phyloP scores from a whole-genome alignment of 306 rosid genomes.

The Ormosia semicastrata region DNA sequence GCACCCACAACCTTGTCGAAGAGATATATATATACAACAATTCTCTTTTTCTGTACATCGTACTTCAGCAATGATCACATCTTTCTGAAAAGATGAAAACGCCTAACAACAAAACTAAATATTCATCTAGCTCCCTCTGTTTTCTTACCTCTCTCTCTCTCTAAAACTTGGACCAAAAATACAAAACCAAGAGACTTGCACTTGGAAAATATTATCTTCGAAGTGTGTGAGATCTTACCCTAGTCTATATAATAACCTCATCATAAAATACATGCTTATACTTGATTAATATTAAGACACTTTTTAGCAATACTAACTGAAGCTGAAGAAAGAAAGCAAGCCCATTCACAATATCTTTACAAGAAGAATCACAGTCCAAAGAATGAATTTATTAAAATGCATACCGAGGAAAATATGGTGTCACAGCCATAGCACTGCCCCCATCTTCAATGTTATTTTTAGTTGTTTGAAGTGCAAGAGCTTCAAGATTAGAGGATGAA shows the following conservation, averaged over 20 bases:
- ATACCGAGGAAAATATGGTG: conserved; percentile 57
- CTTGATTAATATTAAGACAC: conserved; percentile 8
- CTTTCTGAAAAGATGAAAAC: conserved; percentile 9
- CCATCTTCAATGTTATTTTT: conserved; percentile 59
- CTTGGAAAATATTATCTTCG: conserved; percentile 10
- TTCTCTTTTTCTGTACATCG: not conserved
- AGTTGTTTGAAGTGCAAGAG: conserved; percentile 58
- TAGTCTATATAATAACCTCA: conserved; percentile 3
- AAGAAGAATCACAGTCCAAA: conserved; percentile 20
- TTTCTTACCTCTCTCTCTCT: not conserved
- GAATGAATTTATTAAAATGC: conserved; percentile 2
- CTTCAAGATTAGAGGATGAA: conserved; percentile 82
- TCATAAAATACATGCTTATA: conserved; percentile 1
- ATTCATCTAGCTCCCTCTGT: not conserved
- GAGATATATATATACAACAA: not conserved
- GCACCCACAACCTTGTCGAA: conserved; percentile 13
- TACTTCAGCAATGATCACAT: not conserved
- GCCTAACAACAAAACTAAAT: not conserved
- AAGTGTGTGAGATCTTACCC: not conserved
- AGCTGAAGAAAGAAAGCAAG: conserved; percentile 4
- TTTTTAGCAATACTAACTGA: not conserved
- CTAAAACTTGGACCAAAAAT: not conserved
- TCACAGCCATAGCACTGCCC: conserved; percentile 55
- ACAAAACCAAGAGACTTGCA: conserved; percentile 5
- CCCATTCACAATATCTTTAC: conserved; percentile 4